Evolutionary conservation across 306 rosid species (phyloP).

Genomic region (Quercus glauca): DNA sequence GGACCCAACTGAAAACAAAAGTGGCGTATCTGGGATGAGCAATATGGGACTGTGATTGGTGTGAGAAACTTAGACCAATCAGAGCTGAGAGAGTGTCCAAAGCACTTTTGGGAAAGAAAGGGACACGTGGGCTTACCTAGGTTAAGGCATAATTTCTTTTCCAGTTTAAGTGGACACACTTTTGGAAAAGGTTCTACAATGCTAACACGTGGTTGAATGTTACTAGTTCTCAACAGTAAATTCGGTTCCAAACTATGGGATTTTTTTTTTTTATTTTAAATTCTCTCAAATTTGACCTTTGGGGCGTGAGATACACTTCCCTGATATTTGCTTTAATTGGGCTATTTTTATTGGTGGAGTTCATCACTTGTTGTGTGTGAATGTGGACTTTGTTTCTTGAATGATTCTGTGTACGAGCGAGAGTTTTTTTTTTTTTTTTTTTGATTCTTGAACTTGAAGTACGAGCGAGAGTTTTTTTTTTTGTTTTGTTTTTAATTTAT

Average conservation of each 20-base stretch:
- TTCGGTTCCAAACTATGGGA: background rate
- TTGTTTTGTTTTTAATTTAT: background rate
- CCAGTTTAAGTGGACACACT: constrained; percentile 35
- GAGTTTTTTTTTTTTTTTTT: too few species aligned
- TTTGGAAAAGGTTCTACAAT: constrained; percentile 31
- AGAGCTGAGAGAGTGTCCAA: constrained; percentile 17
- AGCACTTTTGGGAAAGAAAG: constrained; percentile 13
- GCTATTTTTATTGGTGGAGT: background rate
- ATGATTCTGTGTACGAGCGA: too few species aligned
- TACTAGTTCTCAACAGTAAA: constrained; percentile 28
- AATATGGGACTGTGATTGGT: constrained; percentile 34
- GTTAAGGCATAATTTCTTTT: constrained; percentile 46
- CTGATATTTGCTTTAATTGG: background rate
- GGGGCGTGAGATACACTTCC: background rate
- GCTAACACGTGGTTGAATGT: constrained; percentile 32
- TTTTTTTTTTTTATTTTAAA: too few species aligned
- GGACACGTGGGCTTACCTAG: constrained; percentile 57
- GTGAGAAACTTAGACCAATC: constrained; percentile 30
- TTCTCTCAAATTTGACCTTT: background rate
- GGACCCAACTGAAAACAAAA: constrained; percentile 12
- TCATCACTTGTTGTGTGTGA: background rate
- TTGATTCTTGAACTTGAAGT: background rate
- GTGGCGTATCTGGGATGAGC: constrained; percentile 42
- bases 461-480: background rate
- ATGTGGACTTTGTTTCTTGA: background rate